These are phyloP conservation scores for Rhizophlyctis rosea DNA, from an alignment of 192 early-diverging fungal genomes.

Conservation along the genomic window DNA sequence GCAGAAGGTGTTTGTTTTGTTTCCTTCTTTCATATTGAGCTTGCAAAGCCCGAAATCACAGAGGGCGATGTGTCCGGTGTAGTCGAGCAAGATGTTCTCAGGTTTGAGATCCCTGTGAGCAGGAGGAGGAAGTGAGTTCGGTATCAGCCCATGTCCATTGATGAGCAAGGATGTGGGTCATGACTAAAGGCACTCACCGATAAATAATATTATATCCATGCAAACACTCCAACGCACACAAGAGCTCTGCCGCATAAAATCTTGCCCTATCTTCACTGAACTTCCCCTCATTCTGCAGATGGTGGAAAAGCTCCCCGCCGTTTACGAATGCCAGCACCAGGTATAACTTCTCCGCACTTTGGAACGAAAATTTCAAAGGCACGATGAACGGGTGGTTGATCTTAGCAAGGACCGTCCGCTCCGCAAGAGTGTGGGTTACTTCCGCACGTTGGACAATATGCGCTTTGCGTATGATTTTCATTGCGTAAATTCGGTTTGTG, in stretches of 20 bases:
- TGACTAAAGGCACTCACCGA: conserved; percentile 29
- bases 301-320: conserved; percentile 88
- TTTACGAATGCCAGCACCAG: conserved; percentile 93
- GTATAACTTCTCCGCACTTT: conserved; percentile 92
- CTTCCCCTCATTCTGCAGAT: conserved; percentile 61
- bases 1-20: conserved; percentile 95
- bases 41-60: conserved; percentile 94
- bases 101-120: conserved; percentile 82
- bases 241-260: conserved; percentile 88
- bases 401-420: conserved; percentile 86
- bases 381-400: conserved; percentile 73
- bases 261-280: conserved; percentile 60
- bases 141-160: neutral
- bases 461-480: conserved; percentile 93
- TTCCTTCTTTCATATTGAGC: conserved; percentile 89
- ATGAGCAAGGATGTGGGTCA: neutral
- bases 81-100: conserved; percentile 93
- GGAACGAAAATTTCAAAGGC: conserved; percentile 55
- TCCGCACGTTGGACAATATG: conserved; percentile 91
- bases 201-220: conserved; percentile 90
- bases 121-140: neutral
- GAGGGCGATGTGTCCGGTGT: conserved; percentile 89
- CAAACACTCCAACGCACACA: conserved; percentile 87
- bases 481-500: conserved; percentile 85
- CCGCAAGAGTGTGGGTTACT: conserved; percentile 90